A percentile compares a stretch with the other conserved stretches of the same genome.
Conservation (phyloP, 306 rosid species). For the Pyrus communis region DNA sequence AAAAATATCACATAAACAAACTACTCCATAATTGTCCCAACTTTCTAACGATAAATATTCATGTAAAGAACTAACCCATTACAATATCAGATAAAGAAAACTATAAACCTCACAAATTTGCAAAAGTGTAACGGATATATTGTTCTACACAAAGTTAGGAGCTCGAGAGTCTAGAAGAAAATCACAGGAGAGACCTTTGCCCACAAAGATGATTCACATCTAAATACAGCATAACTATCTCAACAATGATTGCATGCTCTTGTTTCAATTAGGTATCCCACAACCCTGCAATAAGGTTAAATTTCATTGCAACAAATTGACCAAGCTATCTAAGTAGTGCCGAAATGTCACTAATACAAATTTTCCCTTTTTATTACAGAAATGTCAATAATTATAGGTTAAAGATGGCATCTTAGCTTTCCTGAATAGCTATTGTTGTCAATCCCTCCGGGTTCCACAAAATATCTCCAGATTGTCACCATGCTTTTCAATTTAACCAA, state of each 20-base stretch:
- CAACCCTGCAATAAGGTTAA: neutral
- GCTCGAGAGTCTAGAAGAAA: neutral
- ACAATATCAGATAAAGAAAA: neutral
- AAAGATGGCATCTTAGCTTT: neutral
- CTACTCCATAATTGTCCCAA: neutral
- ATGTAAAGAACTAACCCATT: neutral
- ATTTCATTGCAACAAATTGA: neutral
- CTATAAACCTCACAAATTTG: neutral
- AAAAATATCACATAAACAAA: constrained; percentile 1
- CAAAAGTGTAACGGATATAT: neutral
- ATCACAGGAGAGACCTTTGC: neutral
- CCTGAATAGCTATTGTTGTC: neutral
- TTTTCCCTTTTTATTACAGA: neutral
- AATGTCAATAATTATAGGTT: neutral
- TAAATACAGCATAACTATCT: neutral
- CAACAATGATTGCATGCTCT: neutral
- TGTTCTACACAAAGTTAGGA: neutral
- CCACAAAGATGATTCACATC: neutral
- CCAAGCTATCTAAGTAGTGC: neutral
- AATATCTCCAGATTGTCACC: neutral
- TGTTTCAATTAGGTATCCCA: neutral
- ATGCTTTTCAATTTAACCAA: neutral
- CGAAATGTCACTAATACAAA: neutral
- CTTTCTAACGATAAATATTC: neutral
- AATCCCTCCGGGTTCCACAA: neutral